Evolutionary conservation across 495 filamentous ascomycete genomes (phyloP).

Genomic region (Aspergillus cristatus): DNA sequence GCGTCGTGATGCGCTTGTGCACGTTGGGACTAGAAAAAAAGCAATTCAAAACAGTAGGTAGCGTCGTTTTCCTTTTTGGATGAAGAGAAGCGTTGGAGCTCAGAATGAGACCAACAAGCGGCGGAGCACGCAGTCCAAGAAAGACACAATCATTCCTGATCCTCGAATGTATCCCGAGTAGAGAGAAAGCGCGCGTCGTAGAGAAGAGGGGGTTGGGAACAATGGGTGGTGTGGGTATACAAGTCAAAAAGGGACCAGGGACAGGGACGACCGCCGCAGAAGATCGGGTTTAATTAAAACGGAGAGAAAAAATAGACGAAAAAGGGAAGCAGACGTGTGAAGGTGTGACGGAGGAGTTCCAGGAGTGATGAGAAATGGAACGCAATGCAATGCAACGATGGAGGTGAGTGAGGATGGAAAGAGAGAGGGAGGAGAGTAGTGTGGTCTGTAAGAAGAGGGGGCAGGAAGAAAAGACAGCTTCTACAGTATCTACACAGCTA

Average conservation of each 20-base stretch:
- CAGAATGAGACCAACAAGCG: constrained; percentile 25
- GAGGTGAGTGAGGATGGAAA: background rate
- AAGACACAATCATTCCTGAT: constrained; percentile 21
- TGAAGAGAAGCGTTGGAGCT: constrained; percentile 17
- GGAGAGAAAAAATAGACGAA: no score
- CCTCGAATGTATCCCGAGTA: constrained; percentile 1
- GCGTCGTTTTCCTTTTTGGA: no score
- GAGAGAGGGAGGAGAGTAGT: background rate
- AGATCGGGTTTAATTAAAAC: no score
- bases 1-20: constrained; percentile 11
- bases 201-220: background rate
- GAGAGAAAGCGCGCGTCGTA: no score
- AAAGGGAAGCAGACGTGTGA: no score
- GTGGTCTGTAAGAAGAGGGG: background rate
- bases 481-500: no score
- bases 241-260: no score
- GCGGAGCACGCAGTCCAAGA: constrained; percentile 19
- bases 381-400: constrained; percentile 1
- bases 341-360: no score
- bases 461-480: constrained; percentile 1
- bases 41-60: no score
- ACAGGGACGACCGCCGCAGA: no score
- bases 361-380: background rate
- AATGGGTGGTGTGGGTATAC: no score
- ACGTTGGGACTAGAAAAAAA: constrained; percentile 11